Evolutionary conservation across 139 green algal species (phyloP).

Genomic region (Chlamydomonas sp.): DNA sequence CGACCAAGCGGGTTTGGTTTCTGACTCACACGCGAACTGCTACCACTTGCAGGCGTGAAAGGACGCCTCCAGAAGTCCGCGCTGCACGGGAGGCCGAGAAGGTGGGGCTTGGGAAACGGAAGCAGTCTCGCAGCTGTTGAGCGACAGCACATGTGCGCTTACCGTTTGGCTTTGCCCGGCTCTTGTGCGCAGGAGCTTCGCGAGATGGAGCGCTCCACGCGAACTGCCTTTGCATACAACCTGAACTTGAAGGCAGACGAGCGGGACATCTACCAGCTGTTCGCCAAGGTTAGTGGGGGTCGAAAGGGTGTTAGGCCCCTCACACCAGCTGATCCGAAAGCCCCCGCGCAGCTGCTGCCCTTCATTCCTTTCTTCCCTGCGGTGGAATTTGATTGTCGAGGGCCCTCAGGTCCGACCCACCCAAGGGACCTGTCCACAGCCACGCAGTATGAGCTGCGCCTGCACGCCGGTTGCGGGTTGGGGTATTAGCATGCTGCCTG

Average conservation of each 20-base stretch:
- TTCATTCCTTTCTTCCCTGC: constrained; percentile 40
- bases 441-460: no score
- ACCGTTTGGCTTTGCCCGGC: background rate
- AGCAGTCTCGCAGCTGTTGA: background rate
- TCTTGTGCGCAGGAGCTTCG: constrained; percentile 49
- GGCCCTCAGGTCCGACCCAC: no score
- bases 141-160: background rate
- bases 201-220: constrained; percentile 84
- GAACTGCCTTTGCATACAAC: constrained; percentile 93
- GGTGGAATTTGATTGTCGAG: no score
- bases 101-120: background rate
- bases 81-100: constrained; percentile 70
- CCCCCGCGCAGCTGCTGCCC: constrained; percentile 33
- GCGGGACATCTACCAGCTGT: constrained; percentile 88
- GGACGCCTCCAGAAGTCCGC: constrained; percentile 75
- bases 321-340: no score
- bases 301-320: background rate
- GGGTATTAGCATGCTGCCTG: background rate
- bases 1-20: background rate
- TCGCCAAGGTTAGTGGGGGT: constrained; percentile 14
- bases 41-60: constrained; percentile 31
- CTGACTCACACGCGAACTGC: background rate
- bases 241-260: constrained; percentile 87
- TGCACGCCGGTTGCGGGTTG: no score
- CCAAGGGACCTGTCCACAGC: no score